Base-by-base conservation (phyloP, 495 filamentous ascomycete species). In the Tuber brumale region DNA sequence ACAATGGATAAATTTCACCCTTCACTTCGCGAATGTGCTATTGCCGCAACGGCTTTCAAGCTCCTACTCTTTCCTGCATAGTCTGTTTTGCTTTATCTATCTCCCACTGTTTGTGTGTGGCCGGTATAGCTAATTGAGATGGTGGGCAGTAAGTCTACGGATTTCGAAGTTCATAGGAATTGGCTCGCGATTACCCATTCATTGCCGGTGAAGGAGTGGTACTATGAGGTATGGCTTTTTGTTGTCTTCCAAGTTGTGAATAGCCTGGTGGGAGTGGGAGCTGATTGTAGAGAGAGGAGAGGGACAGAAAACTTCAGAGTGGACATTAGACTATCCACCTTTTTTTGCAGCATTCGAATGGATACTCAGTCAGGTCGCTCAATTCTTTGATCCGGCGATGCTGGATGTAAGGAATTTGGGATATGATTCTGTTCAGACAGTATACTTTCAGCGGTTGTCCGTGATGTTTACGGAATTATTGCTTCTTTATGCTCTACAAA, bases 301-400 rank as follows among this genome's bases (percentile, higher is more conserved):
- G 16, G 44, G 46, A 23, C 81, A 92, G 89, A 92, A 93, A 87
- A 96, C 94, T 3, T 98, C 95, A 16, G 92, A 97, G 92, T 99
- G 95, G 95, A 97, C 95, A 0, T 92, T 99, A 78, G 95, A 99
- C 85, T 99, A 99, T 83, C 95, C 95, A 1, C 95, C 95, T 18
- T 97, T 97, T 86, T 99, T 99, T 80, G 95, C 95, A 70, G 93
- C 90, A 79, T 97, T 98, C 85, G 95, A 98, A 88, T 99, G 93
- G 93, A 82, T 91, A 71, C 88, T 98, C 74, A 95, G 95, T 23
- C 93, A 95, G 79, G 86, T 88, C 72, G 95, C 95, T 18, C 86
- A 86, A 74, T 89, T 90, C 82, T 88, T 88, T 69, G 94, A 98
- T 81, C 91, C 93, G 37, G 89, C 85, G 19, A 94, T 98, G 92